Base-by-base conservation (phyloP, 2,329 filamentous ascomycete genomes). In the Venturia carpophila region DNA sequence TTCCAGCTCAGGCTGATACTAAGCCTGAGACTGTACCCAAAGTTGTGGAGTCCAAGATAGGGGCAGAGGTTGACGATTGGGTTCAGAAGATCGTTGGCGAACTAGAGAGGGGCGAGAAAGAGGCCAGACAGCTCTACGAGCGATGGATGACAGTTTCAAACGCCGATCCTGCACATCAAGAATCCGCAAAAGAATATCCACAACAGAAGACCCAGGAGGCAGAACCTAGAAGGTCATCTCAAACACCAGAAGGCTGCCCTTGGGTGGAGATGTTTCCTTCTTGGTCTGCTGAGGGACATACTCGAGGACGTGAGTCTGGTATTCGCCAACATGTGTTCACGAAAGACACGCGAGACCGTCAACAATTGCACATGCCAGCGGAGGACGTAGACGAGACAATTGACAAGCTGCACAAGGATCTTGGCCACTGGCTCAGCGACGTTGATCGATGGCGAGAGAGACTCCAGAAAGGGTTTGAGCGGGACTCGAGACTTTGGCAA, bases 121-220 rank as follows among this genome's bases (percentile, higher is more conserved):
- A 62, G 43, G 64, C 64, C n/a, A 47, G 62, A 21, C n/a, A 65
- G 41, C n/a, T 65, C 6, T 64, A 64, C 52, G 52, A 64, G 21
- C 37, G 17, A 49, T 60, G 52, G 63, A 63, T 49, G 62, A 30
- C 30, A 19, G 47, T 47, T 9, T 39, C 47, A 17, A 27, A 63
- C 10, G 24, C n/a, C 34, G 39, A 55, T 6, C 24, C 30, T 47
- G 11, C 52, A 64, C 34, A 24, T 49, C 27, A 34, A n/a, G 37
- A n/a, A 27, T 11, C 55, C 27, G 39, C 11, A 60, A 47, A 15
- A 43, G 21, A 64, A 27, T 6, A 10, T 17, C 34, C 19, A 60
- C 17, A 21, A 42, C 9, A 11, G n/a, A 19, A 5, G 37, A 47
- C 37, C 5, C 17, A 41, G 43, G 62, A 63, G 21, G 15, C 5